Percentiles rank a stretch among this genome's conserved stretches.
Conservation (phyloP, 2,329 filamentous ascomycete species). For the Rhynchosporium graminicola region DNA sequence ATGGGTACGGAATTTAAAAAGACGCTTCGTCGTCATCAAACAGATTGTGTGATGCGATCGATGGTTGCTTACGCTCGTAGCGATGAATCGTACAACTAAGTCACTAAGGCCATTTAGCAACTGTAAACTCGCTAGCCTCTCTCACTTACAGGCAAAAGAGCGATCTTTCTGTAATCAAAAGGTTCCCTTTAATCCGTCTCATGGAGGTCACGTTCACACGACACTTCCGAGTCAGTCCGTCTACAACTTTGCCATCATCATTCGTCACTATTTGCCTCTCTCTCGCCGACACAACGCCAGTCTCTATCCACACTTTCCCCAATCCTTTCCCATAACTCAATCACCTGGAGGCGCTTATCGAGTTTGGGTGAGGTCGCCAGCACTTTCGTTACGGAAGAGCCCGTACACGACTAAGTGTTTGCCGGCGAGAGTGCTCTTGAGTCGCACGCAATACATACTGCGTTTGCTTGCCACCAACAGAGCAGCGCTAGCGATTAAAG, state of each 20-base stretch:
- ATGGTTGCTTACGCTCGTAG: background rate
- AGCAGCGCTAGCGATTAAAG: background rate
- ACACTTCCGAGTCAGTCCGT: background rate
- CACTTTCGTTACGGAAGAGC: constrained; percentile 16
- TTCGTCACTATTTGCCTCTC: background rate
- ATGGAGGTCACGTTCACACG: background rate
- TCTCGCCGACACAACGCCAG: background rate
- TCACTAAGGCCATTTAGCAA: background rate
- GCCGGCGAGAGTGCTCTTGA: constrained; percentile 23
- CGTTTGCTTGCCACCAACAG: constrained; percentile 30
- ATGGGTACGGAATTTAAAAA: background rate
- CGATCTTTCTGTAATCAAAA: too few species aligned
- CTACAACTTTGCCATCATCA: background rate
- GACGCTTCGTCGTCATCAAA: background rate
- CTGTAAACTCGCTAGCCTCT: background rate
- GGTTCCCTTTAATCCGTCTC: too few species aligned
- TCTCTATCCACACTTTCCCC: background rate
- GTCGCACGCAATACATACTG: constrained; percentile 22
- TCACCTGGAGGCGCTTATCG: background rate
- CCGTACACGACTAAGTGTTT: constrained; percentile 7
- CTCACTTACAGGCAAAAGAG: background rate
- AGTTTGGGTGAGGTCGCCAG: constrained; percentile 12
- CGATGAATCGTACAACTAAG: background rate
- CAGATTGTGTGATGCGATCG: constrained; percentile 5
- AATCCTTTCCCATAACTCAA: background rate